Base-by-base conservation (phyloP, 192 early-diverging fungal species). In the Podila verticillata region DNA sequence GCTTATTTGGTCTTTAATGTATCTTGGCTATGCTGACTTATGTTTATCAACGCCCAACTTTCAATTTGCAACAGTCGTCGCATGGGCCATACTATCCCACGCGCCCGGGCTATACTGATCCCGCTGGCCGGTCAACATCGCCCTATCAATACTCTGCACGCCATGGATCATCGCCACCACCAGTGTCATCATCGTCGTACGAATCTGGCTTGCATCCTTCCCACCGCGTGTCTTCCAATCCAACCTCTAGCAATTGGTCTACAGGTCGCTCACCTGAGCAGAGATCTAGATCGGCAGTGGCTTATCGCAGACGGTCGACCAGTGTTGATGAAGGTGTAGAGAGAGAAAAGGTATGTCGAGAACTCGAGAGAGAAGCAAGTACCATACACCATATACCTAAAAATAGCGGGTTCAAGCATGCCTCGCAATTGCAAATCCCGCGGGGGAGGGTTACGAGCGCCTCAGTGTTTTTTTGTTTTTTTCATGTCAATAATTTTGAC, bases 271-370 rank as follows among this genome's bases (percentile, higher is more conserved):
- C 75, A 3, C 75, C 75, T 6, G 75, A 78, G 36, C 9, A 70
- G 19, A 32, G 44, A 7, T 36, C 75, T 31, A 63, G 64, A 22
- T 48, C 61, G 7, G 68, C 68, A 3, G 4, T 71, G 32, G 28
- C 26, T 31, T 78, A 78, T 57, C 68, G 75, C 7, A 54, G 75
- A 31, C 49, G 75, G 12, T 78, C 75, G 1, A 63, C 75, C 13
- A 78, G 75, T 39, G 68, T 71, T 15, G 75, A 78, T 49, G 75
- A 78, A 47, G 75, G 75, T 13, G 26, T 78, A 15, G 75, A 78
- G 9, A 65, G 68, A 34, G 75, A 78, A 17, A 78, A 78, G 75
- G 75, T 78, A 69, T 29, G 28, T 57, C 10, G 56, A 57, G 56
- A n/a, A n/a, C n/a, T n/a, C 24, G 24, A 57, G n/a, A n/a, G n/a